Evolutionary conservation across 2,329 filamentous ascomycete species (phyloP), one percentile per base, ranked within the genome.

Genomic region (Fonsecaea pugnacius): DNA sequence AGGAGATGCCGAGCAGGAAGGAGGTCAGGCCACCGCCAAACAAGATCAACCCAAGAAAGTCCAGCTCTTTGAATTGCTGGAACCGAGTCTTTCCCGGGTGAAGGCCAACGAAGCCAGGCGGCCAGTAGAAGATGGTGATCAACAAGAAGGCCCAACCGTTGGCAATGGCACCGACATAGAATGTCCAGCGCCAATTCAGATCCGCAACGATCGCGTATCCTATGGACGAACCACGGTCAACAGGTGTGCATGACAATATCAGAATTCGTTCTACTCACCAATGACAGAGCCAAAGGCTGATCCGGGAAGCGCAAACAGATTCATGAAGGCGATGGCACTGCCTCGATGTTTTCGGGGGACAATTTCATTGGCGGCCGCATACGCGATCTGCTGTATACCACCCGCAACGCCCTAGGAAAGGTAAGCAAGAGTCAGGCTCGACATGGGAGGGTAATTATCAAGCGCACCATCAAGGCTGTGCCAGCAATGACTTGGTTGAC

Each of bases 121-220:
- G 82, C 67, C 78, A 77, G 72, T 83, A 84, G 58, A 80, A 78
- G 66, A 81, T 75, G 48, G 73, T 73, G 65, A 78, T 82, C 9
- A 81, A 73, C n/a, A 60, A 30, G 8, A 57, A n/a, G 54, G 33
- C 51, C 16, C 60, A 3, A 4, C 33, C 55, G 30, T 21, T 33
- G 24, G n/a, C 35, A 18, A 60, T 56, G 14, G 60, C 33, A 24
- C 46, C 27, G 18, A 66, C 10, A 30, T 63, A 84, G 70, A 81
- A 85, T 57, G 73, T 77, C 79, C 81, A 83, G 43, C 82, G 75
- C 82, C 82, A 85, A n/a, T 67, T 70, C 0, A 60, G 30, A 18
- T 21, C 18, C 3, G 62, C 62, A 8, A 64, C 62, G 7, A 64
- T 56, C 5, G 18, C 21, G 24, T 64, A 52, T 12, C 27, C 43